Evolutionary conservation across 2,329 filamentous ascomycete species (phyloP).

Genomic region (Sclerotinia glacialis): DNA sequence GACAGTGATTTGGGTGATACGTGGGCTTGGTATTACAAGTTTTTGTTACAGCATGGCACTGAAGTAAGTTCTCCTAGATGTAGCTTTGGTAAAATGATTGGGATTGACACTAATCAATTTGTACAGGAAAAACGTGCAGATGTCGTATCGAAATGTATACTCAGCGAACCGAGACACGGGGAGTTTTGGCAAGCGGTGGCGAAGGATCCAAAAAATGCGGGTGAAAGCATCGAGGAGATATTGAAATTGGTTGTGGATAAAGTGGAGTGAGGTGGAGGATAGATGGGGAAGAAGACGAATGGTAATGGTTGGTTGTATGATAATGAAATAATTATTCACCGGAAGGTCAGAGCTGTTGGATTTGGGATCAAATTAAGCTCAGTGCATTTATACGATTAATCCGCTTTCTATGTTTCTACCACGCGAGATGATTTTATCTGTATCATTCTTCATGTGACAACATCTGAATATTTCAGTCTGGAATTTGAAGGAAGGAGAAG

Average conservation of each 20-base stretch:
- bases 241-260: slow-evolving; percentile 70
- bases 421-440: too few relatives aligned
- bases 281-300: not conserved
- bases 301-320: slow-evolving; percentile 12
- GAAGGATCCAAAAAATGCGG: slow-evolving; percentile 81
- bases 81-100: not conserved
- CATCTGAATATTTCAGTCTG: too few relatives aligned
- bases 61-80: slow-evolving; percentile 47
- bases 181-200: slow-evolving; percentile 85
- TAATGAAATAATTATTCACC: not conserved
- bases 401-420: too few relatives aligned
- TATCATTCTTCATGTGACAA: too few relatives aligned
- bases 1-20: slow-evolving; percentile 86
- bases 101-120: slow-evolving; percentile 23
- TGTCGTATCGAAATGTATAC: slow-evolving; percentile 74
- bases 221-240: slow-evolving; percentile 73
- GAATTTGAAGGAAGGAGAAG: too few relatives aligned
- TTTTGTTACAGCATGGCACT: slow-evolving; percentile 86
- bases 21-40: slow-evolving; percentile 99
- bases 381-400: not conserved
- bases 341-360: not conserved
- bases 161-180: slow-evolving; percentile 86
- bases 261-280: slow-evolving; percentile 31
- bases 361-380: not conserved
- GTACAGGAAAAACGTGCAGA: slow-evolving; percentile 77